These are phyloP conservation scores for Metarhizium humberi DNA, from an alignment of 2,329 filamentous ascomycete species.

Conservation along the genomic window DNA sequence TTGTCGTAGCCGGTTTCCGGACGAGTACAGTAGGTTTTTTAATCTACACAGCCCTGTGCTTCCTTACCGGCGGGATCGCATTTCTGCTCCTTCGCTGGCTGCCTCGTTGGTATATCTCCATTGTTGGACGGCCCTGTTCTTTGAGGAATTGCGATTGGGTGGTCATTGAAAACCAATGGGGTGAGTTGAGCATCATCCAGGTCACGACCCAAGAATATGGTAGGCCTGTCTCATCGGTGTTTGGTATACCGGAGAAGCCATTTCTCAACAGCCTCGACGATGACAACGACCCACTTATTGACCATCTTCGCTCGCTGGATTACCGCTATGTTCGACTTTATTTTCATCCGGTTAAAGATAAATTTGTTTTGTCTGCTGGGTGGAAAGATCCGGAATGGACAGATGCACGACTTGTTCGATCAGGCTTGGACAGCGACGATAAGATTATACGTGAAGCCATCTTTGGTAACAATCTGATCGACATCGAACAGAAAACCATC, in stretches of 20 bases:
- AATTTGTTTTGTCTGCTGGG: constrained; percentile 74
- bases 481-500: constrained; percentile 83
- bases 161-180: constrained; percentile 96
- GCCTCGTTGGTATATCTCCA: constrained; percentile 71
- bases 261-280: constrained; percentile 45
- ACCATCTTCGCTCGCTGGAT: constrained; percentile 67
- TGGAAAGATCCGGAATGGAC: constrained; percentile 95
- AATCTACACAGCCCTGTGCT: constrained; percentile 61
- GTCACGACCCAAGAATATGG: constrained; percentile 48
- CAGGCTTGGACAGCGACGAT: constrained; percentile 81
- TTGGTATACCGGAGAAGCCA: constrained; percentile 57
- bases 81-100: constrained; percentile 87
- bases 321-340: constrained; percentile 93
- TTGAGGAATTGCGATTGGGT: constrained; percentile 80
- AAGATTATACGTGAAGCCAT: constrained; percentile 73
- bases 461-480: constrained; percentile 84
- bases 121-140: constrained; percentile 61
- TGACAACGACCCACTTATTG: constrained; percentile 64
- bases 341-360: constrained; percentile 82
- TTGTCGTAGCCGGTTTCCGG: constrained; percentile 84
- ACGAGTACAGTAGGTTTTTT: constrained; percentile 63
- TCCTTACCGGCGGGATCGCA: constrained; percentile 63
- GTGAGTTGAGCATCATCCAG: constrained; percentile 72
- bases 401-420: constrained; percentile 62
- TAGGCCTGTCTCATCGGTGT: constrained; percentile 50